Evolutionary conservation across 495 filamentous ascomycete species (phyloP), one percentile per base, ranked within the genome.

Genomic region (Pyrenopolyporus hunteri): DNA sequence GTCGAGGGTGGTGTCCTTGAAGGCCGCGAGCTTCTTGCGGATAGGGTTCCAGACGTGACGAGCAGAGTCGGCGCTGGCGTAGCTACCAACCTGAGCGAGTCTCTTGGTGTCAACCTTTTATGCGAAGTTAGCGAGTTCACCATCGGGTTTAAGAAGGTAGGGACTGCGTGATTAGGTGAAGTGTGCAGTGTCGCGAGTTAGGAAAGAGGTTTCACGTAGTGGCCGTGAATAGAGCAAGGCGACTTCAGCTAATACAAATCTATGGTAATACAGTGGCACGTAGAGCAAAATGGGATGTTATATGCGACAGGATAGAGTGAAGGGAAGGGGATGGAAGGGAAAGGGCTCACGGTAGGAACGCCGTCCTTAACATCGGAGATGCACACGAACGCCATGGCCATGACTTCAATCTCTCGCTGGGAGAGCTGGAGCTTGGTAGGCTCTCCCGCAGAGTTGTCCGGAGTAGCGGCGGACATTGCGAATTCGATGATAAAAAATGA

Each of bases 61-160:
- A 1, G 63, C 63, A 4, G 63, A 66, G 51, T 66, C 63, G 1
- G 32, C 51, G 40, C 45, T 61, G 7, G 51, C 39, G 33, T 66
- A 66, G 5, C 3, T 6, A 7, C 45, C 57, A 4, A 53, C 6
- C 16, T 20, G 4, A 20, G 63, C 46, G 11, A 66, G 52, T 46
- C 61, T 66, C 16, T 17, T 29, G n/a, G 33, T n/a, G 23, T 66
- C 57, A 20, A 66, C 29, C 63, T 66, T 0, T 45, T 45, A 37
- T 31, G 45, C 31, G 43, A n/a, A n/a, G n/a, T n/a, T n/a, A n/a
- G n/a, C n/a, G n/a, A n/a, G n/a, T n/a, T n/a, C n/a, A n/a, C n/a
- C n/a, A n/a, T n/a, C n/a, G n/a, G n/a, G n/a, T n/a, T n/a, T n/a
- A n/a, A n/a, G n/a, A n/a, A n/a, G n/a, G n/a, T n/a, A n/a, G n/a